Base-by-base conservation (phyloP, 2,329 filamentous ascomycete species). In the Elsinoe ampelina region DNA sequence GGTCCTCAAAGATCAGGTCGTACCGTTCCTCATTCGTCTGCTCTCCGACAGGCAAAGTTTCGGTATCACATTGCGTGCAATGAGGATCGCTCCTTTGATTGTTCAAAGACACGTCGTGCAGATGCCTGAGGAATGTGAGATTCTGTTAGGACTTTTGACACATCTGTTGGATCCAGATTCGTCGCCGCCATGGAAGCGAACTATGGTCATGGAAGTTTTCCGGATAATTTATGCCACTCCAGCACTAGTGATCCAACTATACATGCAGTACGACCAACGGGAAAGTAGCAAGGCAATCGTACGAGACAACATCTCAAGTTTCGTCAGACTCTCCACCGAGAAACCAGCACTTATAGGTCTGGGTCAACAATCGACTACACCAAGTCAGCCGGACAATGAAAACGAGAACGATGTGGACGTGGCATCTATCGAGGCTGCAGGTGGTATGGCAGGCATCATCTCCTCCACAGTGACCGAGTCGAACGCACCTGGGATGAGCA, bases 291-390 rank as follows among this genome's bases (percentile, higher is more conserved):
- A 85, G 63, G 78, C 85, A 52, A 82, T 97, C 17, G 74, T 98
- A 19, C 86, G 87, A 64, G 86, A 90, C 58, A 77, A 96, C 59
- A 86, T 93, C 60, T 87, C 89, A 8, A 85, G 87, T 0, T 91
- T 98, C 66, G 93, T 97, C n/a, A 83, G 90, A 12, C 75, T 97
- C 7, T 92, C 92, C 56, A 90, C 90, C 0, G 93, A 98, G 67
- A 95, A 90, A 65, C 93, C 93, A 1, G 76, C 81, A 0, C 77
- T 95, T 22, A 97, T 98, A 60, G 93, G 93, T 0, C 80, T 97
- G 2, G 86, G 91, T 3, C 85, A 88, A 60, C 89, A 95, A 63
- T 97, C 93, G 1, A 91, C 89, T 0, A 81, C 92, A 34, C 90
- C 93, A 5, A 79, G 80, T 0, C 78, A 80, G 7, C 79, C 80